Base-by-base conservation (phyloP, 2,329 filamentous ascomycete species). In the Neonectria punicea region DNA sequence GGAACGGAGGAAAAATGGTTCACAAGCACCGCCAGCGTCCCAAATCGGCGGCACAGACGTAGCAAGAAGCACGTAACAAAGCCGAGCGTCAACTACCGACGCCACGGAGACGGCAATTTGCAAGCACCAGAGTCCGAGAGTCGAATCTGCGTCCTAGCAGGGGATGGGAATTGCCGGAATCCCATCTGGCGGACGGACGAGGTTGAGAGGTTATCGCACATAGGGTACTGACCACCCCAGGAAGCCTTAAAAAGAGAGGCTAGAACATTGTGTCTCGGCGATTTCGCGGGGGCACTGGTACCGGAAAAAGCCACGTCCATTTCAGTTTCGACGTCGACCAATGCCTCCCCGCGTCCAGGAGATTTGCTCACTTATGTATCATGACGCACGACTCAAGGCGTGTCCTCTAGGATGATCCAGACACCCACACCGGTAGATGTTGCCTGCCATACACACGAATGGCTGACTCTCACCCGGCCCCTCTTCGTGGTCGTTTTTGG, bases 211-310 rank as follows among this genome's bases (percentile, higher is more conserved):
- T 16, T 8, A n/a, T 39, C 13, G 6, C 6, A 25, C 25, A 25
- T 25, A 25, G 5, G 25, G 34, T 16, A 36, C 34, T 36, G 14
- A 36, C 41, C 32, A 47, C 39, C 11, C 32, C 62, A 49, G 41
- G 36, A 61, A 68, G 65, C 58, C 53, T 51, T 25, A 25, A 44
- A 63, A 66, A 61, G 43, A 53, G 58, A 44, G 49, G 49, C 66
- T 68, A 64, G 67, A 70, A 65, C 66, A 73, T 36, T 53, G 25
- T 71, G 70, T 74, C 72, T 74, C 72, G 69, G 70, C 67, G 69
- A 68, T 61, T 67, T 70, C 53, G 66, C 71, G 72, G 72, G 63
- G 69, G 67, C 49, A 73, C 67, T 70, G 56, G 54, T 61, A 55
- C 62, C 58, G 68, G 63, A 41, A 53, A 51, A 64, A 62, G 58